These are phyloP conservation scores for Neckera pumila DNA, from an alignment of 225 moss, liverwort and hornwort genomes.

Conservation along the genomic window DNA sequence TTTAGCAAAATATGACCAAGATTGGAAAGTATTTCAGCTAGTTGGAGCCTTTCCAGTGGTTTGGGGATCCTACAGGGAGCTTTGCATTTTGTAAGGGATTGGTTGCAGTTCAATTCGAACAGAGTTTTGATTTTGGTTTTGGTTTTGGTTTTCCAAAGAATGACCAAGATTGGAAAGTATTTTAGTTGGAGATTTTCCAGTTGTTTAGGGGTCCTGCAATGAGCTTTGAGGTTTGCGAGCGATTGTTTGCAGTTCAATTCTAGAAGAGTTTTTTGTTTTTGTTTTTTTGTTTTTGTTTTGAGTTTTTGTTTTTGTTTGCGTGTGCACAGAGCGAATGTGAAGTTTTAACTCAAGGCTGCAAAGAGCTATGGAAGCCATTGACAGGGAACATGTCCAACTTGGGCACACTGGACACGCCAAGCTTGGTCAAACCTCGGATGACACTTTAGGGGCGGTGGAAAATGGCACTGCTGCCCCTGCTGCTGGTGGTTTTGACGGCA, in stretches of 20 bases:
- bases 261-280: background rate
- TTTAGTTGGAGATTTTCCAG: background rate
- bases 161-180: background rate
- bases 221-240: background rate
- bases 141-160: background rate
- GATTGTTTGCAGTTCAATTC: background rate
- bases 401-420: conserved; percentile 34
- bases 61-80: background rate
- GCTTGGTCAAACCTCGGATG: conserved; percentile 17
- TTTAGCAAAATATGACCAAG: background rate
- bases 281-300: background rate
- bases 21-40: background rate
- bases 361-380: background rate
- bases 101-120: no score
- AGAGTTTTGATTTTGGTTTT: background rate
- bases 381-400: conserved; percentile 7
- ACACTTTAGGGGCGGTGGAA: conserved; percentile 18
- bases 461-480: conserved; percentile 1
- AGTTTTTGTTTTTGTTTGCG: background rate
- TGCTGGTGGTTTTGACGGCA: conserved; percentile 11
- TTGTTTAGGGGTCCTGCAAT: background rate
- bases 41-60: background rate
- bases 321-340: background rate
- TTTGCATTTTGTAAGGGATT: background rate
- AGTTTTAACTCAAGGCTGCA: background rate